Evolutionary conservation across 495 filamentous ascomycete genomes (phyloP).

Genomic region (Penicillium antarcticum): DNA sequence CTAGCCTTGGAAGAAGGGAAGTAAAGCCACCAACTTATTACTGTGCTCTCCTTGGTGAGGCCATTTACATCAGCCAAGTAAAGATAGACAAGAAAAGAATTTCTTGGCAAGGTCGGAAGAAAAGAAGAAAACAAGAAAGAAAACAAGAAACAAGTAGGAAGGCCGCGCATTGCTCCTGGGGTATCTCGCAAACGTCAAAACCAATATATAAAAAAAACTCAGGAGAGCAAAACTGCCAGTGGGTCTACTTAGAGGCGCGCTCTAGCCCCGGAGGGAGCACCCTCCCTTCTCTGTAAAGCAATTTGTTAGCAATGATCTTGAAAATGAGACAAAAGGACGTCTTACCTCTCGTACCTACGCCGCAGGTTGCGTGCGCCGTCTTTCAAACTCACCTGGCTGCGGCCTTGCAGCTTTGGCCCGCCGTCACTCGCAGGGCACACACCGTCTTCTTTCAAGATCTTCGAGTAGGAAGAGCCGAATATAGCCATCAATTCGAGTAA

Average conservation of each 20-base stretch:
- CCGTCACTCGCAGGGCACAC: neutral
- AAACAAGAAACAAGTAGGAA: no score
- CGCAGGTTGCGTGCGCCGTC: slow-evolving; percentile 6
- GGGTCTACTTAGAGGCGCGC: neutral
- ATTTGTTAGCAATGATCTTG: neutral
- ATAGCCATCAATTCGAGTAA: neutral
- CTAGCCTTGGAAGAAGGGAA: no score
- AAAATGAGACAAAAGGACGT: neutral
- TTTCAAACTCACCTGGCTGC: neutral
- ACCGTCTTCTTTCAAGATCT: neutral
- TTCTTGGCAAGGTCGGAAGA: no score
- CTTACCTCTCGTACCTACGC: neutral
- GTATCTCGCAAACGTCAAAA: no score
- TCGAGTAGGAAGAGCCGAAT: neutral
- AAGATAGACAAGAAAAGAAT: no score
- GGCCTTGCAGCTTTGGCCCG: neutral
- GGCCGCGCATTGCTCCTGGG: no score
- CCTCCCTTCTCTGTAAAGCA: neutral
- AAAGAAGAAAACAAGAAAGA: no score
- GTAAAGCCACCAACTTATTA: no score
- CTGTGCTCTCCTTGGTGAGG: no score
- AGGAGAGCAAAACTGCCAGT: no score
- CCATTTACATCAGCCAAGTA: no score
- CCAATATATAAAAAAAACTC: no score
- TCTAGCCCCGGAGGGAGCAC: neutral